Percentiles rank a stretch among this genome's conserved stretches.
Conservation (phyloP, 1,284 basidiomycete species). For the Somion occarium region DNA sequence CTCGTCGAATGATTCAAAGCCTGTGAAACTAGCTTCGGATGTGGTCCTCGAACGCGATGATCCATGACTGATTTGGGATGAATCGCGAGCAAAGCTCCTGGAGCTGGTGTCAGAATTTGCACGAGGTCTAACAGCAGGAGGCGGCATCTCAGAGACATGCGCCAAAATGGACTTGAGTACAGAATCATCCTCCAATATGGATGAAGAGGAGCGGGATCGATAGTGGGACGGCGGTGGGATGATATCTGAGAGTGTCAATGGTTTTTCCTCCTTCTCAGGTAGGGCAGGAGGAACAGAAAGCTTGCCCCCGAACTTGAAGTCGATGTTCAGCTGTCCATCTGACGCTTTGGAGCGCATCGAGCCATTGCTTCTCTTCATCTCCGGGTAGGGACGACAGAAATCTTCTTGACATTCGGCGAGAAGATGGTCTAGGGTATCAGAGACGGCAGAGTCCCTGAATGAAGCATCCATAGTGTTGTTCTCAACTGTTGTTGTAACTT, state of each 20-base stretch:
- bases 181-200: constrained; percentile 45
- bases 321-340: constrained; percentile 58
- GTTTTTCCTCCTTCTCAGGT: constrained; percentile 19
- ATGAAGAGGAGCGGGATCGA: constrained; percentile 36
- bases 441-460: constrained; percentile 12
- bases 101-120: constrained; percentile 43
- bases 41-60: constrained; percentile 39
- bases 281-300: constrained; percentile 26
- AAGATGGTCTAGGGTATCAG: constrained; percentile 21
- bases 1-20: constrained; percentile 70
- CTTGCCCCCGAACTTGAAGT: constrained; percentile 70
- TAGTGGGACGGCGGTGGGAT: constrained; percentile 58
- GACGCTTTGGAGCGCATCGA: constrained; percentile 45
- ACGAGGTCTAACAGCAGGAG: constrained; percentile 28
- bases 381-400: constrained; percentile 23
- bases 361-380: constrained; percentile 14
- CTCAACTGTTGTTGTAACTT: constrained; percentile 1
- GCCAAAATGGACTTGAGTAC: constrained; percentile 55
- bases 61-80: not conserved
- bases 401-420: constrained; percentile 24
- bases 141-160: constrained; percentile 32
- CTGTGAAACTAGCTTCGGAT: constrained; percentile 60
- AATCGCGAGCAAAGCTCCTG: not conserved
- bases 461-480: constrained; percentile 6
- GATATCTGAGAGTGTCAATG: constrained; percentile 65